Evolutionary conservation across 768 basidiomycete species (phyloP).

Genomic region (Antrodiella citrinella): DNA sequence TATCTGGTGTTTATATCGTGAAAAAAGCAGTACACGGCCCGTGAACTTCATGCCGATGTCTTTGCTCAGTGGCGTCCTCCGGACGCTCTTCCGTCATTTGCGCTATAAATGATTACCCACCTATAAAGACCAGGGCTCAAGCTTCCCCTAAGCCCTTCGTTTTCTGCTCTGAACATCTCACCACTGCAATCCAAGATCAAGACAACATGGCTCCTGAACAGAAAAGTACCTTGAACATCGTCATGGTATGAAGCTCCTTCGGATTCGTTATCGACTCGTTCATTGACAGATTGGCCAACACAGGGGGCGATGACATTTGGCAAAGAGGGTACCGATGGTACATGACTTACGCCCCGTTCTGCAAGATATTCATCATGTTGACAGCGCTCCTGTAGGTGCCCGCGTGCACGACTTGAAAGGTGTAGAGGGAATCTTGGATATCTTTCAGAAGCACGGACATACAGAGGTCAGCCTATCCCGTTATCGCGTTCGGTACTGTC

Average conservation of each 20-base stretch:
- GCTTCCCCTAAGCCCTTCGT: no score
- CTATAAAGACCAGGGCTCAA: no score
- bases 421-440: constrained; percentile 44
- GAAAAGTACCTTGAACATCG: constrained; percentile 38
- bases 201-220: constrained; percentile 16
- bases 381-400: constrained; percentile 25
- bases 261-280: neutral
- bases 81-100: no score
- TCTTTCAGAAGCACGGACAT: constrained; percentile 49
- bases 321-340: constrained; percentile 37
- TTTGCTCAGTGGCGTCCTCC: no score
- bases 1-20: no score
- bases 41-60: no score
- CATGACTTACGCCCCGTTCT: constrained; percentile 1
- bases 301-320: constrained; percentile 53
- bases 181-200: no score
- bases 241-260: constrained; percentile 32
- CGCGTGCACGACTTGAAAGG: constrained; percentile 41
- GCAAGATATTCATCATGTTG: neutral
- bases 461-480: constrained; percentile 29
- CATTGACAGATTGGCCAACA: neutral
- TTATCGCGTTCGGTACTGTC: neutral
- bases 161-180: no score
- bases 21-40: no score
- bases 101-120: no score